phyloP scores from a whole-genome alignment of 192 early-diverging fungal species.

The Dispira parvispora region DNA sequence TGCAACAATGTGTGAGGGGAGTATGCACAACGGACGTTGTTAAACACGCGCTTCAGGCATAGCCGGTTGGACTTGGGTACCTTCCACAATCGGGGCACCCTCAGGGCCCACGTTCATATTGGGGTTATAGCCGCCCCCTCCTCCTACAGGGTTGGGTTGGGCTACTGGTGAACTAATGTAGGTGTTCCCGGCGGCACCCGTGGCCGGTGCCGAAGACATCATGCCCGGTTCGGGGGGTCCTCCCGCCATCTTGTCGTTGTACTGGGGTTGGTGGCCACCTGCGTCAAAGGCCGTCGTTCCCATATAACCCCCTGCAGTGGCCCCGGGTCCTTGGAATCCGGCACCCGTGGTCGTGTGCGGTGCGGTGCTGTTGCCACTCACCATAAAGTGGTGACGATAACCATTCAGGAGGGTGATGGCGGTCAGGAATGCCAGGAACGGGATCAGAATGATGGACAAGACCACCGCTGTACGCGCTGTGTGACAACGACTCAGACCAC shows the following conservation, averaged over 20 bases:
- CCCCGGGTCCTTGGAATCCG: background rate
- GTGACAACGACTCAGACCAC: background rate
- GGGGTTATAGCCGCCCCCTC: background rate
- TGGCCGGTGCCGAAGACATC: background rate
- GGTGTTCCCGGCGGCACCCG: background rate
- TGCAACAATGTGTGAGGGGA: no score
- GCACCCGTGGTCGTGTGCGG: slow-evolving; percentile 10
- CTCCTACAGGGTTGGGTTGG: background rate
- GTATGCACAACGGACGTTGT: background rate
- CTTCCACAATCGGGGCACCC: slow-evolving; percentile 1
- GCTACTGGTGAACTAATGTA: background rate
- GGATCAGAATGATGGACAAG: slow-evolving; percentile 3
- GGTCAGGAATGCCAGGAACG: slow-evolving; percentile 4
- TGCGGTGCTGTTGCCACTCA: background rate
- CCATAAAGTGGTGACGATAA: slow-evolving; percentile 1
- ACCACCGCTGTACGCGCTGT: slow-evolving; percentile 8
- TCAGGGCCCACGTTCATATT: background rate
- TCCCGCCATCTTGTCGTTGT: slow-evolving; percentile 10
- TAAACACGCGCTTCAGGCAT: slow-evolving; percentile 8
- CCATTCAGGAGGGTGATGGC: background rate
- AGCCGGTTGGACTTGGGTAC: slow-evolving; percentile 8
- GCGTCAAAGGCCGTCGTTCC: background rate
- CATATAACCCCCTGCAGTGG: background rate
- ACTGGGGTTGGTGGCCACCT: slow-evolving; percentile 1
- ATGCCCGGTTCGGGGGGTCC: background rate